Percentiles rank a stretch among this genome's conserved stretches.
Conservation (phyloP, 2,329 filamentous ascomycete species). For the Colletotrichum orbiculare region DNA sequence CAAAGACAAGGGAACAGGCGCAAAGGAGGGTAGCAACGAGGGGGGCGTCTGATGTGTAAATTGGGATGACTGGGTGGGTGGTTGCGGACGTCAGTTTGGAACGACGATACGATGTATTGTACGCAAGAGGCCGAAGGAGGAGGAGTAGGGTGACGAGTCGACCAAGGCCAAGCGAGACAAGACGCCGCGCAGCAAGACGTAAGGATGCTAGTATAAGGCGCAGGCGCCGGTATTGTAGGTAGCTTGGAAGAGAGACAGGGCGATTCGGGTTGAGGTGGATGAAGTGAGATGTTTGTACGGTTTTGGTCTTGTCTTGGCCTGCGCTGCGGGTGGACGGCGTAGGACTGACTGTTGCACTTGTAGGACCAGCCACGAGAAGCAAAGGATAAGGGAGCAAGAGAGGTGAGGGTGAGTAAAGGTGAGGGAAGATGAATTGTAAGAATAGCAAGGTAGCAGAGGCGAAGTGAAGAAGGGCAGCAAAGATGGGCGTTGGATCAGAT, state of each 20-base stretch:
- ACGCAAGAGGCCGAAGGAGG: no score
- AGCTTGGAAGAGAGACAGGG: constrained; percentile 15
- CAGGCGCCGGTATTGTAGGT: no score
- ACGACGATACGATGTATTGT: no score
- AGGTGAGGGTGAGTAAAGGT: constrained; percentile 1
- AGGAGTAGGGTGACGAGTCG: not conserved
- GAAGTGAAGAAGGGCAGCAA: constrained; percentile 7
- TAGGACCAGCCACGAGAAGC: constrained; percentile 7
- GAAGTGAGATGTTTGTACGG: constrained; percentile 10
- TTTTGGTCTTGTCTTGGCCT: not conserved
- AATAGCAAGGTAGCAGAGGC: not conserved
- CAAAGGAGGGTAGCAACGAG: constrained; percentile 30
- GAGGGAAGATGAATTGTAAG: constrained; percentile 3
- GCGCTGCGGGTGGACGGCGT: not conserved
- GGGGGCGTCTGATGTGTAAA: constrained; percentile 29
- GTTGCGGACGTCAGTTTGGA: constrained; percentile 22
- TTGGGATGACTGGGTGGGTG: constrained; percentile 33
- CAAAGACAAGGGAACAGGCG: constrained; percentile 28
- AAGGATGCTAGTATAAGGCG: no score
- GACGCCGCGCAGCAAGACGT: constrained; percentile 10
- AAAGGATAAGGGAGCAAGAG: no score
- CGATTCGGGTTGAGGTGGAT: constrained; percentile 16
- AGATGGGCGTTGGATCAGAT: not conserved
- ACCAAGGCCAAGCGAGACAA: constrained; percentile 20
- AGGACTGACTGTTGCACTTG: not conserved